Evolutionary conservation across 2,329 filamentous ascomycete genomes (phyloP).

Genomic region (Talaromyces sp.): DNA sequence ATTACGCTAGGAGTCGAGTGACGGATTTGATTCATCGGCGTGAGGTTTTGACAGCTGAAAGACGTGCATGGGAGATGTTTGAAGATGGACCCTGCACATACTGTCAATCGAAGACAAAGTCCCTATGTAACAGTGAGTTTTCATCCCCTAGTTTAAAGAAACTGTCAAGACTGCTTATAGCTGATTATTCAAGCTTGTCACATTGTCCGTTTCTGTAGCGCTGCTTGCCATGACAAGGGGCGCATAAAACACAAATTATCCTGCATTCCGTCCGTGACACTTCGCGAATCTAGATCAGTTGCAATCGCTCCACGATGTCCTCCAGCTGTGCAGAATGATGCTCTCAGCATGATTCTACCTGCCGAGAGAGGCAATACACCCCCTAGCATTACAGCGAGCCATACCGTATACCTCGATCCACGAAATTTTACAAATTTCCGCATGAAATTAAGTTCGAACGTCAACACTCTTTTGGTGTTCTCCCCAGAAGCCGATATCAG

Average conservation of each 20-base stretch:
- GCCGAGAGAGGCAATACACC: conserved; percentile 20
- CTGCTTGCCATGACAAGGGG: conserved; percentile 24
- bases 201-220: conserved; percentile 29
- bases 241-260: conserved; percentile 19
- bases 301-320: conserved; percentile 28
- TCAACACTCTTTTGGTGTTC: conserved; percentile 31
- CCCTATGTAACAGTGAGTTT: conserved; percentile 28
- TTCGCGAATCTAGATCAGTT: conserved; percentile 31
- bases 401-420: conserved; percentile 30
- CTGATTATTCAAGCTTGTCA: conserved; percentile 26
- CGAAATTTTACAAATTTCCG: conserved; percentile 34
- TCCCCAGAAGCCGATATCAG: conserved; percentile 27
- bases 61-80: conserved; percentile 27
- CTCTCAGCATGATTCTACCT: conserved; percentile 26
- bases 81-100: conserved; percentile 24
- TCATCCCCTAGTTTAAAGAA: neutral
- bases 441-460: conserved; percentile 28
- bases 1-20: conserved; percentile 28
- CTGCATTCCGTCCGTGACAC: conserved; percentile 30
- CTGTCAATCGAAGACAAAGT: conserved; percentile 23
- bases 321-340: conserved; percentile 24
- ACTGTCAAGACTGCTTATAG: neutral
- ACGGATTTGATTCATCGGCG: conserved; percentile 27
- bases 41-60: conserved; percentile 25
- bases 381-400: conserved; percentile 24